These are phyloP conservation scores for Stachybotrys chartarum DNA, from an alignment of 2,329 filamentous ascomycete genomes.

Conservation along the genomic window DNA sequence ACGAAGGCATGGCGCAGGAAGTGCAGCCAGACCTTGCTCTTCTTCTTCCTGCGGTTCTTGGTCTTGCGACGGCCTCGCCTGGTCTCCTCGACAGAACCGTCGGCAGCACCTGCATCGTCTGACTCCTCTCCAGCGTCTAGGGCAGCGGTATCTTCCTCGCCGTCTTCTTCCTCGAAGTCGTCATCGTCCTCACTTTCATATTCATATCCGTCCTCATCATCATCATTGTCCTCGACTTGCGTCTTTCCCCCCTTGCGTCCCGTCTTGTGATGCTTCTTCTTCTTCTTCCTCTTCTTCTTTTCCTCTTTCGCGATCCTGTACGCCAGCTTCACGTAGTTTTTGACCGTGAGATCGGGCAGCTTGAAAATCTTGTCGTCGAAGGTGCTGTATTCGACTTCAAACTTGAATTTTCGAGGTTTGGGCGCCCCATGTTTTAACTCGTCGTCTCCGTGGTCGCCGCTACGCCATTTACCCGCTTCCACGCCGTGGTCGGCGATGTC, in stretches of 20 bases:
- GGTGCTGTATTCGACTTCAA: slow-evolving; percentile 81
- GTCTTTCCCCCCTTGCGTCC: slow-evolving; percentile 11
- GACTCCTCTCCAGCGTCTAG: slow-evolving; percentile 23
- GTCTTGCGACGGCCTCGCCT: slow-evolving; percentile 32
- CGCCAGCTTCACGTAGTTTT: slow-evolving; percentile 73
- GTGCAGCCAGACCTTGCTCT: slow-evolving; percentile 66
- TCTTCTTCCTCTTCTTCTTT: slow-evolving; percentile 6
- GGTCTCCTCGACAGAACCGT: slow-evolving; percentile 23
- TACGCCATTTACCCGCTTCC: slow-evolving; percentile 46
- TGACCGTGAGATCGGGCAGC: slow-evolving; percentile 76
- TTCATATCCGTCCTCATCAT: slow-evolving; percentile 15
- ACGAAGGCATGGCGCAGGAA: slow-evolving; percentile 79
- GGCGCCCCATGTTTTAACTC: slow-evolving; percentile 42
- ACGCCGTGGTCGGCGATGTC: slow-evolving; percentile 35
- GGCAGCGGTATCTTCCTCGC: slow-evolving; percentile 10
- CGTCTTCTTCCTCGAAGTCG: slow-evolving; percentile 16
- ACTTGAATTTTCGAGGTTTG: slow-evolving; percentile 59
- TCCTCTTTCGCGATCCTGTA: slow-evolving; percentile 57
- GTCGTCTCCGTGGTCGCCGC: slow-evolving; percentile 56
- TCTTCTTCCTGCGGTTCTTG: slow-evolving; percentile 38
- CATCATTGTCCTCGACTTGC: slow-evolving; percentile 9
- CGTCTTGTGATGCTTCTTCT: slow-evolving; percentile 10
- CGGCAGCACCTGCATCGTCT: slow-evolving; percentile 22
- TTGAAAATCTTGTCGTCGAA: slow-evolving; percentile 68
- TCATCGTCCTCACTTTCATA: slow-evolving; percentile 18